phyloP scores from a whole-genome alignment of 257 asterid species.

The Anisodus tanguticus region DNA sequence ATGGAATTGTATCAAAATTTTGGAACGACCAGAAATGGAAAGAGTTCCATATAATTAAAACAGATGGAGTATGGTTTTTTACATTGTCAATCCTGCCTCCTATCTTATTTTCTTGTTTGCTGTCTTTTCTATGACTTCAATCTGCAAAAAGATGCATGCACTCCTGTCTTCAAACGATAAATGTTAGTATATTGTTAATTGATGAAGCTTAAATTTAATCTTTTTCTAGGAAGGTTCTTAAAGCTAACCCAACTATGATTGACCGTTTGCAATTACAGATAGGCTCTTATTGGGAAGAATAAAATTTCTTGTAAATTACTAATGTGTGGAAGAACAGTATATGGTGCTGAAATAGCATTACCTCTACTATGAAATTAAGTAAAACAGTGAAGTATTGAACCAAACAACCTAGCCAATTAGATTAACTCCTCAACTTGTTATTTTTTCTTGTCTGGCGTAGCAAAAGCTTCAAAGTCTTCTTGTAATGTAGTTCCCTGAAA shows the following conservation, averaged over 20 bases:
- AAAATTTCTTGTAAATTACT: background rate
- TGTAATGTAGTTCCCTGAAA: background rate
- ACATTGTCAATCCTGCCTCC: background rate
- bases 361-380: background rate
- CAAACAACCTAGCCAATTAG: background rate
- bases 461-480: background rate
- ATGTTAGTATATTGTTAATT: background rate
- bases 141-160: background rate
- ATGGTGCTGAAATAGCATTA: background rate
- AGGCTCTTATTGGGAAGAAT: background rate
- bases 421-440: background rate
- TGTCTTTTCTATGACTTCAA: background rate
- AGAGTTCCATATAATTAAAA: background rate
- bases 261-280: background rate
- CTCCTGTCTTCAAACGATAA: constrained; percentile 8
- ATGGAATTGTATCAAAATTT: background rate
- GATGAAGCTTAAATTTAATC: constrained; percentile 1
- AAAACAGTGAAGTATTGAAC: constrained; percentile 10
- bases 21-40: background rate
- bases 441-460: background rate
- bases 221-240: background rate
- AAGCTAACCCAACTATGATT: background rate
- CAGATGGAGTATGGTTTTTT: background rate
- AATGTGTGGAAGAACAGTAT: background rate
- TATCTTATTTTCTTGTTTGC: background rate